These are phyloP conservation scores for Cucumis sativus DNA, from an alignment of 306 rosid genomes.

Conservation along the genomic window DNA sequence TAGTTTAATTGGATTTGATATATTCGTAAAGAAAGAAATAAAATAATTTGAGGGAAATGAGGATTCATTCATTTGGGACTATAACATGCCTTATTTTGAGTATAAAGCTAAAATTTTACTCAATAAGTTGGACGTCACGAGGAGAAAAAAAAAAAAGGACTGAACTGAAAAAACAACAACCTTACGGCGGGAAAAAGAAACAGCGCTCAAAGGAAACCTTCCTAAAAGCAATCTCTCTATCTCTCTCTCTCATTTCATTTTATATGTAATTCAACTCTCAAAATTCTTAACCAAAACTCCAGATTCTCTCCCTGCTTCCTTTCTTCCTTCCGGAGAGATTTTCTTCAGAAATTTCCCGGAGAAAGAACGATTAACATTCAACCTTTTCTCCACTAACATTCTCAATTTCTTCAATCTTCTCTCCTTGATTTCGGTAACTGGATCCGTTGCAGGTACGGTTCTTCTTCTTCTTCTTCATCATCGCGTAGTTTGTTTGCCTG, in stretches of 20 bases:
- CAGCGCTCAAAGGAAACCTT: conserved; percentile 20
- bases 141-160: conserved; percentile 3
- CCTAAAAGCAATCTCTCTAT: conserved; percentile 19
- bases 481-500: not conserved
- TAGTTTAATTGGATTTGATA: no score
- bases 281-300: conserved; percentile 18
- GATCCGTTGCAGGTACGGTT: not conserved
- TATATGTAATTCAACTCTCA: not conserved
- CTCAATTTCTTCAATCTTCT: not conserved
- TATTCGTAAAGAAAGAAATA: no score
- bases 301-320: conserved; percentile 5
- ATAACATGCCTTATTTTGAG: not conserved
- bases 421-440: not conserved
- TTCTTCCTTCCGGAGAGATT: not conserved
- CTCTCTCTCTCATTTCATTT: not conserved
- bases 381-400: not conserved
- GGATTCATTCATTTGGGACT: not conserved
- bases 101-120: not conserved
- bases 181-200: conserved; percentile 37
- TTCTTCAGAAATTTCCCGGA: not conserved
- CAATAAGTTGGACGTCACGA: not conserved
- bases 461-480: not conserved
- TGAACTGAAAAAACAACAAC: conserved; percentile 8
- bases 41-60: no score
- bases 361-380: not conserved